Evolutionary conservation across 1,139 yeast species (phyloP).

Genomic region (Meyerozyma sp.): DNA sequence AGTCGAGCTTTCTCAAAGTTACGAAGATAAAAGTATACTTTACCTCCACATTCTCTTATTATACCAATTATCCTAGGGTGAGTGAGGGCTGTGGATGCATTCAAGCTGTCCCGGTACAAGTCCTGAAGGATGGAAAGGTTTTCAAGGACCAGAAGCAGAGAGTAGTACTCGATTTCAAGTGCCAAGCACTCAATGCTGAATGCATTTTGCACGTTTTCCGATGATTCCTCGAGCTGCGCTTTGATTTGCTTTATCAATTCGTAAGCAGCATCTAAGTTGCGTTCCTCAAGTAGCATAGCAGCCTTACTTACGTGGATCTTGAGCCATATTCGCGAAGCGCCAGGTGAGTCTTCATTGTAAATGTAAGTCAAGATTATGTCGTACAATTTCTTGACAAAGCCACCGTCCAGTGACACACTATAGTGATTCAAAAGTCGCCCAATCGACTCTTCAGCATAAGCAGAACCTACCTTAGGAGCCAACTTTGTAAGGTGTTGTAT

Average conservation of each 20-base stretch:
- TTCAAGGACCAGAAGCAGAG: constrained; percentile 18
- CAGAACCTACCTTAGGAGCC: constrained; percentile 27
- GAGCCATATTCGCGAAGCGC: constrained; percentile 41
- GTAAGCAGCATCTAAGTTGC: constrained; percentile 31
- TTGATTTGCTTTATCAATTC: constrained; percentile 38
- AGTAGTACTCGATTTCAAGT: constrained; percentile 52
- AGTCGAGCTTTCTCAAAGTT: constrained; percentile 59
- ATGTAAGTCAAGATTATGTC: constrained; percentile 24
- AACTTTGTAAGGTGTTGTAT: constrained; percentile 18
- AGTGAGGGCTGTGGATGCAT: constrained; percentile 58
- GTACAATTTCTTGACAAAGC: constrained; percentile 22
- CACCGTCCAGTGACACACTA: constrained; percentile 22
- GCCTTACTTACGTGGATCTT: constrained; percentile 51
- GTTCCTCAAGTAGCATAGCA: constrained; percentile 38
- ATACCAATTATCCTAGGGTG: constrained; percentile 72
- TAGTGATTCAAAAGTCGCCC: constrained; percentile 49
- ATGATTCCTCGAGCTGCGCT: constrained; percentile 26
- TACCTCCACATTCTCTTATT: constrained; percentile 71
- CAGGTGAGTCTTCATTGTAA: constrained; percentile 8
- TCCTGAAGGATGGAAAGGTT: constrained; percentile 38
- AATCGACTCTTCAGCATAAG: constrained; percentile 60
- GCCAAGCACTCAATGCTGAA: constrained; percentile 61
- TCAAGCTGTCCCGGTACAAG: constrained; percentile 44
- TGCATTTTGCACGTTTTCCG: constrained; percentile 41
- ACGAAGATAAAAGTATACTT: constrained; percentile 55